Conservation (phyloP, 2,329 filamentous ascomycete species). For the Talaromyces sp. region DNA sequence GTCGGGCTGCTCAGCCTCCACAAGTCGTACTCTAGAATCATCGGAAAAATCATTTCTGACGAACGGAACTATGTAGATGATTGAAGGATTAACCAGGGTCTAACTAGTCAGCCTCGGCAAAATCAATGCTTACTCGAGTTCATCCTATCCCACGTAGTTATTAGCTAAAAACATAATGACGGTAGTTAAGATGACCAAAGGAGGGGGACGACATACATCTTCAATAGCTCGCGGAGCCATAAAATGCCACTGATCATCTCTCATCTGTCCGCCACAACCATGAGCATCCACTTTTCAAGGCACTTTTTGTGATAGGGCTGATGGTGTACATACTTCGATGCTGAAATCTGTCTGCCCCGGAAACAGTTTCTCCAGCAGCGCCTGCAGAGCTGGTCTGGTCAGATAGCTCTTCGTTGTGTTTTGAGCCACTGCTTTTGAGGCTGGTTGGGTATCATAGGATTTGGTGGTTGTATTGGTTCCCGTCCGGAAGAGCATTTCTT, state of each 20-base stretch:
- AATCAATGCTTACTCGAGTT: conserved; percentile 13
- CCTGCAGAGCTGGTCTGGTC: conserved; percentile 20
- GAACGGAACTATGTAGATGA: background rate
- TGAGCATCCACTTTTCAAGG: conserved; percentile 2
- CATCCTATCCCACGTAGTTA: background rate
- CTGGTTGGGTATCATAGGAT: background rate
- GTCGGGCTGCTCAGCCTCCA: conserved; percentile 4
- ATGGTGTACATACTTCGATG: conserved; percentile 21
- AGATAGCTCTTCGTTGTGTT: conserved; percentile 21
- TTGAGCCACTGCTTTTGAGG: conserved; percentile 16
- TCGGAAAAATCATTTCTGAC: background rate
- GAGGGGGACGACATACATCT: conserved; percentile 8
- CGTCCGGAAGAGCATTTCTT: background rate
- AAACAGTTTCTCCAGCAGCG: conserved; percentile 23
- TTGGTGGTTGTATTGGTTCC: background rate
- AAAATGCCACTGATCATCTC: conserved; percentile 15
- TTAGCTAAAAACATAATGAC: background rate
- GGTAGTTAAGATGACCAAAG: no score
- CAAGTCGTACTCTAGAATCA: background rate
- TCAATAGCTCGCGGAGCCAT: conserved; percentile 21
- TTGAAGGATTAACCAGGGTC: background rate
- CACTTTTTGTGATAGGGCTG: background rate
- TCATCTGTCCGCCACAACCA: conserved; percentile 11
- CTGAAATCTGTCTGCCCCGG: conserved; percentile 21
- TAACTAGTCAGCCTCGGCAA: background rate